A percentile compares a stretch with the other conserved stretches of the same genome.
These are phyloP conservation scores for Fraxinus excelsior DNA, from an alignment of 257 asterid genomes.

Conservation along the genomic window DNA sequence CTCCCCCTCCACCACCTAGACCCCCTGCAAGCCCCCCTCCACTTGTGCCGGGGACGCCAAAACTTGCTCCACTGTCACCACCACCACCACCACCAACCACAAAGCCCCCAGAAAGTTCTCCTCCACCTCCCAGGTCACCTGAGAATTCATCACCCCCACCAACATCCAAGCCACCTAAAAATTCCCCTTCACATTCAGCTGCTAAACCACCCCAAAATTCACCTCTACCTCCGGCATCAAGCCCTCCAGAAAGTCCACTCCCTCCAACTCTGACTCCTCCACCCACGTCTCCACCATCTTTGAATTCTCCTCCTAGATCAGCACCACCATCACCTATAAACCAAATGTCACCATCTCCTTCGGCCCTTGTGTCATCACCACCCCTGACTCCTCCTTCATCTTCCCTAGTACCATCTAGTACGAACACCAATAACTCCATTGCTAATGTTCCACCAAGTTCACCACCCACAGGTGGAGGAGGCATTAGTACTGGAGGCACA, in stretches of 20 bases:
- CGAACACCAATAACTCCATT: conserved; percentile 21
- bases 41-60: conserved; percentile 32
- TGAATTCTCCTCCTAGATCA: neutral
- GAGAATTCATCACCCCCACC: conserved; percentile 53
- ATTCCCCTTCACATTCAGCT: conserved; percentile 29
- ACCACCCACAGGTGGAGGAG: conserved; percentile 28
- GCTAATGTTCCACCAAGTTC: conserved; percentile 25
- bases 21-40: conserved; percentile 29
- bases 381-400: conserved; percentile 25
- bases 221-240: neutral
- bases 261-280: conserved; percentile 3
- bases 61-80: conserved; percentile 37
- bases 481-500: conserved; percentile 42
- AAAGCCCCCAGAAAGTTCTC: conserved; percentile 30
- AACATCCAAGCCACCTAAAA: conserved; percentile 23
- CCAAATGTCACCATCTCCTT: conserved; percentile 23
- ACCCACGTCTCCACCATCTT: neutral
- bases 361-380: conserved; percentile 14
- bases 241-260: neutral
- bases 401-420: conserved; percentile 26
- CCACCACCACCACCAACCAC: conserved; percentile 39
- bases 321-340: conserved; percentile 19
- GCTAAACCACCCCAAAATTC: neutral
- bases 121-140: conserved; percentile 47
- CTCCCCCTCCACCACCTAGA: conserved; percentile 36